Percentiles rank a stretch among this genome's conserved stretches.
Conservation (phyloP, 1,139 yeast genomes). For the Nakaseomyces uthaithaninus region DNA sequence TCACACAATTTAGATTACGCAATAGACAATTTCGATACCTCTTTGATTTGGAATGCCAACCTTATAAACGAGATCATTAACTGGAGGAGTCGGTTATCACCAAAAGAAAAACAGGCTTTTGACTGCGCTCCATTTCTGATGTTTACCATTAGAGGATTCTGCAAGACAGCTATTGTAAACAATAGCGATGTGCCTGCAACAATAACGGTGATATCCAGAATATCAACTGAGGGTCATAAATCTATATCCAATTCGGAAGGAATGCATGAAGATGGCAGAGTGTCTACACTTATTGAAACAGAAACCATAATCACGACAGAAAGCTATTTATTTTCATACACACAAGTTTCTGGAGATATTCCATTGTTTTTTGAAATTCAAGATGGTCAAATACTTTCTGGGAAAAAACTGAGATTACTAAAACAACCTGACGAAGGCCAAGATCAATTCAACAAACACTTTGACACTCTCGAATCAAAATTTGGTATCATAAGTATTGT, state of each 20-base stretch:
- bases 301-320: conserved; percentile 54
- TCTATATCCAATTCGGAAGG: conserved; percentile 62
- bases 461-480: conserved; percentile 48
- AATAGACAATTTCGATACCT: conserved; percentile 40
- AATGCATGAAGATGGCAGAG: conserved; percentile 63
- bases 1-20: conserved; percentile 36
- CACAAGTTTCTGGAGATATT: conserved; percentile 57
- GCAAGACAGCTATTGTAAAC: conserved; percentile 39
- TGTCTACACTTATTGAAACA: conserved; percentile 58
- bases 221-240: conserved; percentile 52
- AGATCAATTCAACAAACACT: conserved; percentile 55
- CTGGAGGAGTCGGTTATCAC: conserved; percentile 49
- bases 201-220: conserved; percentile 58
- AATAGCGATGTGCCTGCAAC: conserved; percentile 26
- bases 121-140: conserved; percentile 53
- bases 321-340: conserved; percentile 47
- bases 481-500: conserved; percentile 58
- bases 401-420: conserved; percentile 45
- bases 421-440: conserved; percentile 58
- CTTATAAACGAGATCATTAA: conserved; percentile 50
- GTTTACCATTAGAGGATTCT: conserved; percentile 57
- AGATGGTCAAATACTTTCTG: conserved; percentile 46
- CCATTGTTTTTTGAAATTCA: conserved; percentile 54
- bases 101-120: conserved; percentile 42
- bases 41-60: conserved; percentile 60